Evolutionary conservation across 140 eudicot species (phyloP).

Genomic region (Erigeron philadelphicus): DNA sequence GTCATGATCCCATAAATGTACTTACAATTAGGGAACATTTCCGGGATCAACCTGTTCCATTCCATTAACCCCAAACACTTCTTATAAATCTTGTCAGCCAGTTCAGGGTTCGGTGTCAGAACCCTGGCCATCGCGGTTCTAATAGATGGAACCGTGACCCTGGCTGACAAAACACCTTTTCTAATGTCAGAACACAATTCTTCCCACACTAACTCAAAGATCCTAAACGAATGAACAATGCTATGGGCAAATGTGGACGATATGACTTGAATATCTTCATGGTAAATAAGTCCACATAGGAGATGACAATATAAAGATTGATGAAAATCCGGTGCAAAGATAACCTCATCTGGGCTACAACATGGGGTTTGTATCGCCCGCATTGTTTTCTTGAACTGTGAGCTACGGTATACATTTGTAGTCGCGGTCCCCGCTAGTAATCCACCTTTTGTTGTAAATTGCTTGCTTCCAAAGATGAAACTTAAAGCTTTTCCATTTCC

Average conservation of each 20-base stretch:
- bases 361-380: conserved; percentile 53
- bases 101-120: conserved; percentile 55
- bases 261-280: conserved; percentile 45
- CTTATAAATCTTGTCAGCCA: conserved; percentile 35
- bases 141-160: conserved; percentile 44
- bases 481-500: conserved; percentile 64
- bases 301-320: conserved; percentile 90
- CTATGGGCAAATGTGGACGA: conserved; percentile 91
- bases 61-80: conserved; percentile 56
- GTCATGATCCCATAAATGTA: conserved; percentile 87
- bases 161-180: conserved; percentile 40
- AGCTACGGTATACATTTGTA: conserved; percentile 55
- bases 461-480: conserved; percentile 83
- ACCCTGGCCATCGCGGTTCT: conserved; percentile 59
- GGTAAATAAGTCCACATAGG: conserved; percentile 53
- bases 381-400: conserved; percentile 61
- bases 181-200: conserved; percentile 57
- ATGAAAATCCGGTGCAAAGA: conserved; percentile 66
- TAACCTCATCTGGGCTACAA: conserved; percentile 63
- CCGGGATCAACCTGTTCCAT: conserved; percentile 72
- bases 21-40: conserved; percentile 77
- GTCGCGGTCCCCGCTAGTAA: conserved; percentile 86
- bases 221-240: conserved; percentile 71
- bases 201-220: conserved; percentile 67
- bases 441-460: conserved; percentile 75